phyloP scores from a whole-genome alignment of 352 stramenopile species.

The Plasmopara viticola region DNA sequence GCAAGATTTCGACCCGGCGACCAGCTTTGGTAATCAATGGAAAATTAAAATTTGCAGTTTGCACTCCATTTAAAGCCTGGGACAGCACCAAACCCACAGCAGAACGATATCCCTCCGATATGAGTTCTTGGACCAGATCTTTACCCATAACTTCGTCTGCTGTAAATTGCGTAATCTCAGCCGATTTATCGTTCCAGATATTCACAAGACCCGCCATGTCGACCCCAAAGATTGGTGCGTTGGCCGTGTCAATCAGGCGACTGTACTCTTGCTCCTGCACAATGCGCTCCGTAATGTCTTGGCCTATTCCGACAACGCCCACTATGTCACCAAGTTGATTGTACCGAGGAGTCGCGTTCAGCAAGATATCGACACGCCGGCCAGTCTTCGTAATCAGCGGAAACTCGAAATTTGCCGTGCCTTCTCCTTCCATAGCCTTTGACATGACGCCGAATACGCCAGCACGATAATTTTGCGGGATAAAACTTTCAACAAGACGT shows the following conservation, averaged over 20 bases:
- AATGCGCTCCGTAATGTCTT: slow-evolving; percentile 77
- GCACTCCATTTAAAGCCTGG: slow-evolving; percentile 57
- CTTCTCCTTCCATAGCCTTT: slow-evolving; percentile 52
- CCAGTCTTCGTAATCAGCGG: slow-evolving; percentile 79
- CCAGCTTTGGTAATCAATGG: slow-evolving; percentile 72
- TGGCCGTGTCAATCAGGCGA: slow-evolving; percentile 83
- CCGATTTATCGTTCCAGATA: slow-evolving; percentile 89
- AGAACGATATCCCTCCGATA: slow-evolving; percentile 66
- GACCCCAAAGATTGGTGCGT: slow-evolving; percentile 85
- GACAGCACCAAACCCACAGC: slow-evolving; percentile 60
- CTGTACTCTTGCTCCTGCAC: slow-evolving; percentile 86
- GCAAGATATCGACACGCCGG: slow-evolving; percentile 67
- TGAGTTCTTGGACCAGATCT: slow-evolving; percentile 86
- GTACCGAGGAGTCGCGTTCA: slow-evolving; percentile 79
- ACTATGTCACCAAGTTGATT: slow-evolving; percentile 77
- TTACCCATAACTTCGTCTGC: slow-evolving; percentile 85
- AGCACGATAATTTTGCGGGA: slow-evolving; percentile 61
- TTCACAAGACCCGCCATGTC: slow-evolving; percentile 71
- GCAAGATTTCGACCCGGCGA: slow-evolving; percentile 64
- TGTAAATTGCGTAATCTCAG: slow-evolving; percentile 84
- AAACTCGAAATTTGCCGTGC: slow-evolving; percentile 85
- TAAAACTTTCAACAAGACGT: slow-evolving; percentile 88
- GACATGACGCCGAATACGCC: slow-evolving; percentile 56
- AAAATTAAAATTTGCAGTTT: slow-evolving; percentile 83
- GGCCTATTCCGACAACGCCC: slow-evolving; percentile 74